Conservation (phyloP, 2,329 filamentous ascomycete species). For the Botrytis porri region DNA sequence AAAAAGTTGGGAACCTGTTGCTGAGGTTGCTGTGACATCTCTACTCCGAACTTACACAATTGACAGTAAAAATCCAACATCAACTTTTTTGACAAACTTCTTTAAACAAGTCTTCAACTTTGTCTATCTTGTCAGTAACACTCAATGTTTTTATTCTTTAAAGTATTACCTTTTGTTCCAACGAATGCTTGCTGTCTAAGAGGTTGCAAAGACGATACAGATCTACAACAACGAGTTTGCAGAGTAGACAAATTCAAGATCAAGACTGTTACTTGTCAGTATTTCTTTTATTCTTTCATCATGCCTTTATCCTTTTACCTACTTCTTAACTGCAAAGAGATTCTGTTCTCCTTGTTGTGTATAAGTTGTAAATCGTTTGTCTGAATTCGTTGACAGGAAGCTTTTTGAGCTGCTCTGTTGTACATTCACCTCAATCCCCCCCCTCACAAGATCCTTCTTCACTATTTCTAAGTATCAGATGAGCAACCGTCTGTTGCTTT, state of each 20-base stretch:
- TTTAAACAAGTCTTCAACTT: background rate
- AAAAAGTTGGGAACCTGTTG: background rate
- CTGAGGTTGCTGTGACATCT: background rate
- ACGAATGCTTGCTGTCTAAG: background rate
- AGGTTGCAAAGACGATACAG: background rate
- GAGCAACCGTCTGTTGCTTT: background rate
- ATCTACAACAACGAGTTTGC: background rate
- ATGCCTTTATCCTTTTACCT: background rate
- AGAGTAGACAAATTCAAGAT: background rate
- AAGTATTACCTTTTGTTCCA: background rate
- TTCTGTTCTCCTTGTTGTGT: background rate
- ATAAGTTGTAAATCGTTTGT: background rate
- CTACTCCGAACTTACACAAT: background rate
- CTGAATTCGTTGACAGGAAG: background rate
- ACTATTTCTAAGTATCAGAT: background rate
- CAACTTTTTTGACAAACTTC: background rate
- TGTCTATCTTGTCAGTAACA: background rate
- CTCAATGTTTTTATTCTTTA: background rate
- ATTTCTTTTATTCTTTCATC: background rate
- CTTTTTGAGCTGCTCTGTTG: background rate
- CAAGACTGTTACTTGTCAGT: background rate
- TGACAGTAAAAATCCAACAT: background rate
- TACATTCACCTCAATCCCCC: background rate
- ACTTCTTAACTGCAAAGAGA: background rate
- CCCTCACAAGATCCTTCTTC: background rate